phyloP scores from a whole-genome alignment of 139 green algal species.

The Tetradesmus obliquus region DNA sequence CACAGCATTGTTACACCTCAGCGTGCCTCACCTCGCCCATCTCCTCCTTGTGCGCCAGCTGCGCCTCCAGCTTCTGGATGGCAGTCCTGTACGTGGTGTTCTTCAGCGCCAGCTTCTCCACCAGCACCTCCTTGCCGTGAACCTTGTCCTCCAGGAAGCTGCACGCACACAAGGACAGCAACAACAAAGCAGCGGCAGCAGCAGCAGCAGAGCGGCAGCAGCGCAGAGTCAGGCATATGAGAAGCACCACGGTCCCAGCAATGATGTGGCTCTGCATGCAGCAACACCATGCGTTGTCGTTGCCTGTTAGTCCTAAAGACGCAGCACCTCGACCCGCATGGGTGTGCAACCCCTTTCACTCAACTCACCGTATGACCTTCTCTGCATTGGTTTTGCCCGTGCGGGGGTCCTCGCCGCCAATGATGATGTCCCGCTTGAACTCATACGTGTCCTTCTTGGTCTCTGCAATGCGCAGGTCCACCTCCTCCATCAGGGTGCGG shows the following conservation, averaged over 20 bases:
- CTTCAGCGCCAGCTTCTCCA: constrained; percentile 85
- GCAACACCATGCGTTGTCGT: too few species aligned
- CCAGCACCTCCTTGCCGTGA: constrained; percentile 70
- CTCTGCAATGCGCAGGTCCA: constrained; percentile 83
- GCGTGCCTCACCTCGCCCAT: constrained; percentile 78
- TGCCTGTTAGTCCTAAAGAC: too few species aligned
- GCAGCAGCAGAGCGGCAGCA: neutral
- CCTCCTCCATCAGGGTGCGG: constrained; percentile 77
- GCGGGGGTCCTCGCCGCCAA: constrained; percentile 79
- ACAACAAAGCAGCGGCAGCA: neutral
- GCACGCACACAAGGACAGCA: neutral
- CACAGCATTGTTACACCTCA: too few species aligned
- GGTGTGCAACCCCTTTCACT: too few species aligned
- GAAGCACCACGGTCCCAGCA: too few species aligned
- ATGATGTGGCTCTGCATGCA: too few species aligned
- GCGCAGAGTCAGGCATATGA: neutral
- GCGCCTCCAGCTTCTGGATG: constrained; percentile 75
- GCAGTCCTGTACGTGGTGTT: constrained; percentile 77
- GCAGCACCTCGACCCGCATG: too few species aligned
- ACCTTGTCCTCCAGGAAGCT: constrained; percentile 82
- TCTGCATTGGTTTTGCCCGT: constrained; percentile 78
- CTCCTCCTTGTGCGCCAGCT: constrained; percentile 86
- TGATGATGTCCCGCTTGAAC: constrained; percentile 90
- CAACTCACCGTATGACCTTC: constrained; percentile 73
- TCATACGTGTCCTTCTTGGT: constrained; percentile 86